These are phyloP conservation scores for Acanthochlamys bracteata DNA, from an alignment of 106 monocot species.

Conservation along the genomic window DNA sequence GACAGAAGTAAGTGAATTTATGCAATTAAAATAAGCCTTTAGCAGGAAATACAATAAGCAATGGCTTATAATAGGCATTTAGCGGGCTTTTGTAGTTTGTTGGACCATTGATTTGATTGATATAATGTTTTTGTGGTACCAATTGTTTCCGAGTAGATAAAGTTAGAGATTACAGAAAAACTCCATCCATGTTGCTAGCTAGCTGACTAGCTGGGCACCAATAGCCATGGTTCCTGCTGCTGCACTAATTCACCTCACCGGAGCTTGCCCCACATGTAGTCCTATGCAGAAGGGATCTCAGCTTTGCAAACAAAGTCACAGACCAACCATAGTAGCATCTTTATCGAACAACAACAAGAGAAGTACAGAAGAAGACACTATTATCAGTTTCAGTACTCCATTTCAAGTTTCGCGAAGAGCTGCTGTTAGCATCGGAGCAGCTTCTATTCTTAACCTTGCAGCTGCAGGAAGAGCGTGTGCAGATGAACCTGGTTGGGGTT, in stretches of 20 bases:
- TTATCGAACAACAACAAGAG: neutral
- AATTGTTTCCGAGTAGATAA: neutral
- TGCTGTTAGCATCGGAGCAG: constrained; percentile 7
- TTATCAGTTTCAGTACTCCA: neutral
- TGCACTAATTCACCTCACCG: constrained; percentile 2
- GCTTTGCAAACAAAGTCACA: neutral
- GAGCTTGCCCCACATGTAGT: neutral
- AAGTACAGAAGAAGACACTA: neutral
- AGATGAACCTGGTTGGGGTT: constrained; percentile 37
- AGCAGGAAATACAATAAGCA: too few species aligned
- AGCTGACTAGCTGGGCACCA: too few species aligned
- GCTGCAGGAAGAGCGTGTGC: constrained; percentile 4
- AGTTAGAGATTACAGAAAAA: neutral
- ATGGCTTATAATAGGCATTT: too few species aligned
- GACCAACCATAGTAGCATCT: too few species aligned
- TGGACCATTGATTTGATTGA: too few species aligned
- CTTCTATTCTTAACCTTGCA: constrained; percentile 8
- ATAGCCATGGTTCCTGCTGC: constrained; percentile 1
- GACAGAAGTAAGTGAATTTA: too few species aligned
- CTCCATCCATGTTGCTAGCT: too few species aligned
- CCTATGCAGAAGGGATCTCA: neutral
- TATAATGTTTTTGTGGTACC: neutral
- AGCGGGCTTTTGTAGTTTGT: too few species aligned
- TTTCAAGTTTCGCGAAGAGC: constrained; percentile 13
- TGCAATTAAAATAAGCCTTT: too few species aligned